These are phyloP conservation scores for Xylaria sp. DNA, from an alignment of 2,329 filamentous ascomycete species.

Conservation along the genomic window DNA sequence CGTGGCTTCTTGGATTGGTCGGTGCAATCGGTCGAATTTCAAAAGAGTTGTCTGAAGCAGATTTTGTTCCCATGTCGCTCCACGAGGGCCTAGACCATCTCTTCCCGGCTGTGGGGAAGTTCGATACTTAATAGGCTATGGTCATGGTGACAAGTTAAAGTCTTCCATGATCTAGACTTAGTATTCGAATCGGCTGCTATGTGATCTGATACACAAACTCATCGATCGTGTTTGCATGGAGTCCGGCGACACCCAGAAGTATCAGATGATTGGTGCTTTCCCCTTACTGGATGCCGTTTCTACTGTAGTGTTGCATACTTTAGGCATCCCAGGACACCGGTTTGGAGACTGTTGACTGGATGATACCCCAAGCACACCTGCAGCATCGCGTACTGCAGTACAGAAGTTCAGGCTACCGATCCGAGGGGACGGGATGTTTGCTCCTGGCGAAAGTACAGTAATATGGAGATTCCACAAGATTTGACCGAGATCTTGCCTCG, in stretches of 20 bases:
- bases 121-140: neutral
- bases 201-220: neutral
- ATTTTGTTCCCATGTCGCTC: neutral
- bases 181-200: neutral
- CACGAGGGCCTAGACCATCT: slow-evolving; percentile 9
- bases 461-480: slow-evolving; percentile 5
- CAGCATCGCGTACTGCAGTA: slow-evolving; percentile 9
- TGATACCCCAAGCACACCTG: slow-evolving; percentile 9
- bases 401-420: slow-evolving; percentile 15
- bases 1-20: neutral
- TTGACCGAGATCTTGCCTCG: slow-evolving; percentile 9
- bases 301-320: neutral
- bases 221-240: neutral
- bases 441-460: slow-evolving; percentile 30
- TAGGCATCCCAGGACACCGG: neutral
- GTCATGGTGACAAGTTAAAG: slow-evolving; percentile 4
- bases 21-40: neutral
- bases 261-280: slow-evolving; percentile 17
- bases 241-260: neutral
- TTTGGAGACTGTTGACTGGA: slow-evolving; percentile 21
- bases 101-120: slow-evolving; percentile 9
- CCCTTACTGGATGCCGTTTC: slow-evolving; percentile 16
- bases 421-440: slow-evolving; percentile 27
- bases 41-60: neutral
- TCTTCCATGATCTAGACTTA: neutral